Evolutionary conservation across 2,329 filamentous ascomycete genomes (phyloP).

Genomic region (Diplodia mutila): DNA sequence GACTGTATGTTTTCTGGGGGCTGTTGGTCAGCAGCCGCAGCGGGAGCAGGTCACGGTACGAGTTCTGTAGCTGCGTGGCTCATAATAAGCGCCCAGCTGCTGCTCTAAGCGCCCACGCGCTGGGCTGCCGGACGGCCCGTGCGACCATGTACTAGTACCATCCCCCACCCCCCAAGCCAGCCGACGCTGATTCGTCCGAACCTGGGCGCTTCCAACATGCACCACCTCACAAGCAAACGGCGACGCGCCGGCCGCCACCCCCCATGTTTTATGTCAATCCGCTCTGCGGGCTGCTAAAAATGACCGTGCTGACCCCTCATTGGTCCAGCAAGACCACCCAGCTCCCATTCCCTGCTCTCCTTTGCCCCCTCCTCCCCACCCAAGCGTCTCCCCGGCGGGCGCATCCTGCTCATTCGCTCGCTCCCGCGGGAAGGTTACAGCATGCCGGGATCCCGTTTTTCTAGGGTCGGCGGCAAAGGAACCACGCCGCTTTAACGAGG

Average conservation of each 20-base stretch:
- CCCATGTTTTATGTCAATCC: background rate
- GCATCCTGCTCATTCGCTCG: background rate
- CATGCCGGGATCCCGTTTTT: background rate
- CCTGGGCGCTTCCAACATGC: background rate
- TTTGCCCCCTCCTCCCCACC: background rate
- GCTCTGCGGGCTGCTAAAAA: background rate
- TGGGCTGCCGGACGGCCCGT: background rate
- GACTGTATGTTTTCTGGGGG: background rate
- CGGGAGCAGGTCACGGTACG: background rate
- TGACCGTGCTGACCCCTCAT: background rate
- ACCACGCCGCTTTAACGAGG: conserved; percentile 9
- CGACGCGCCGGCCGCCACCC: background rate
- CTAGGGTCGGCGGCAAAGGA: background rate
- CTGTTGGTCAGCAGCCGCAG: background rate
- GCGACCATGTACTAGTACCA: background rate
- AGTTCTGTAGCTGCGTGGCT: background rate
- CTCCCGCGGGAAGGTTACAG: conserved; percentile 24
- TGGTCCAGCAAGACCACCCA: background rate
- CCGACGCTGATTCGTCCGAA: background rate
- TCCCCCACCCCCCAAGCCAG: background rate
- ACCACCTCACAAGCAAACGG: conserved; percentile 9
- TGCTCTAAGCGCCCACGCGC: background rate
- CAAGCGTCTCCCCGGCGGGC: background rate
- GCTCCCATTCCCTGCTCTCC: background rate
- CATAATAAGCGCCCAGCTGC: background rate